phyloP scores from a whole-genome alignment of 495 filamentous ascomycete species.

The Clohesyomyces aquaticus region DNA sequence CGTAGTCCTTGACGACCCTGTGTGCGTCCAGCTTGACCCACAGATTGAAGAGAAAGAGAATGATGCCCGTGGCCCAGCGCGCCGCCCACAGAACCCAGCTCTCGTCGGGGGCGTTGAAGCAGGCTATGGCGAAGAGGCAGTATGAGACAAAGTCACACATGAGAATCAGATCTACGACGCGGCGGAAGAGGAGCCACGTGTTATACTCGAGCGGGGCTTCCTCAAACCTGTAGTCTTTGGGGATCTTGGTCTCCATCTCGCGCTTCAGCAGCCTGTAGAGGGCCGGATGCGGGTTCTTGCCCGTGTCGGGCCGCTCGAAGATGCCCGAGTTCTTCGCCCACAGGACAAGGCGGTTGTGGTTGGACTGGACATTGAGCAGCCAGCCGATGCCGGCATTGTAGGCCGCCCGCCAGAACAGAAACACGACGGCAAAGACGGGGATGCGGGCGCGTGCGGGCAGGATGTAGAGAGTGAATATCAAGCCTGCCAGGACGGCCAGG shows the following conservation, averaged over 20 bases:
- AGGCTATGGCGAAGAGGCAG: constrained; percentile 91
- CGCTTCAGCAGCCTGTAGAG: constrained; percentile 80
- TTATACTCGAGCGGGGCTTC: constrained; percentile 96
- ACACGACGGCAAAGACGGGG: constrained; percentile 77
- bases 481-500: constrained; percentile 73
- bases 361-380: constrained; percentile 85
- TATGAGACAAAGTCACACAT: constrained; percentile 99
- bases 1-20: constrained; percentile 98
- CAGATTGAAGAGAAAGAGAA: constrained; percentile 89
- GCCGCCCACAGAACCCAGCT: constrained; percentile 65
- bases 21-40: constrained; percentile 99
- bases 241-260: constrained; percentile 93
- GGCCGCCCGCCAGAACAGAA: constrained; percentile 86
- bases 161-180: constrained; percentile 91
- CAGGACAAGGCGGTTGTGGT: constrained; percentile 78
- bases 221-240: constrained; percentile 90
- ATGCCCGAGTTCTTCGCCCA: constrained; percentile 86
- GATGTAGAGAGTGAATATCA: constrained; percentile 70
- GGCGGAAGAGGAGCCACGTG: constrained; percentile 94
- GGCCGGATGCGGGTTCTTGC: constrained; percentile 77
- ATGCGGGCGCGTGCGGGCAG: constrained; percentile 69
- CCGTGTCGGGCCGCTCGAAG: constrained; percentile 80
- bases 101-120: constrained; percentile 77
- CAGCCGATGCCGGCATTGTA: constrained; percentile 96
- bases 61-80: constrained; percentile 81